Conservation (phyloP, 768 basidiomycete genomes). For the Lentinula aciculospora region DNA sequence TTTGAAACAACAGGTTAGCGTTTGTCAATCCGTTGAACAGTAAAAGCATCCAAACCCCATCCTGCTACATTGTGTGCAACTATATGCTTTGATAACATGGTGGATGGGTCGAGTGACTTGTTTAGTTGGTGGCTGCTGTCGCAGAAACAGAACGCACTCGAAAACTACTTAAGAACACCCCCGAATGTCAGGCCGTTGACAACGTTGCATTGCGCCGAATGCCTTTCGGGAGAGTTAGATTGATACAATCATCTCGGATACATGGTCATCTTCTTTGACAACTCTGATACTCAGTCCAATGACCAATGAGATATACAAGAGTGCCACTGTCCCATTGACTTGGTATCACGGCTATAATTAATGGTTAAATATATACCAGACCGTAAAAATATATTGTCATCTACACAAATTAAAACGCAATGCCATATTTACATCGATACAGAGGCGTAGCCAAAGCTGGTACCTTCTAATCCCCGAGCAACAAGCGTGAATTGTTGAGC, state of each 20-base stretch:
- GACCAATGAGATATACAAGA: not conserved
- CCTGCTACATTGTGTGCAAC: not conserved
- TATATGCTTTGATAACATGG: not conserved
- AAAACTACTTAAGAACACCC: no score
- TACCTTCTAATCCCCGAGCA: constrained; percentile 78
- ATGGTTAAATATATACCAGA: not conserved
- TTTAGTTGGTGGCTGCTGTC: no score
- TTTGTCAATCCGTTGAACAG: not conserved
- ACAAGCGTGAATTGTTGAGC: constrained; percentile 85
- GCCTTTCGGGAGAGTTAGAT: not conserved
- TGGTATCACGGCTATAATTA: not conserved
- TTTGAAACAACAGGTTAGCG: no score
- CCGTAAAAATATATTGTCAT: not conserved
- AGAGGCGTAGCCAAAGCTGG: constrained; percentile 80
- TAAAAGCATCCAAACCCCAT: not conserved
- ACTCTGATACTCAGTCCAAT: not conserved
- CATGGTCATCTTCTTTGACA: not conserved
- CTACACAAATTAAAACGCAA: not conserved
- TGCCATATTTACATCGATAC: constrained; percentile 17
- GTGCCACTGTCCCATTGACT: not conserved
- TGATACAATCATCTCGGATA: not conserved
- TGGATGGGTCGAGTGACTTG: not conserved
- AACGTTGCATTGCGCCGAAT: not conserved
- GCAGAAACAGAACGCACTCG: no score
- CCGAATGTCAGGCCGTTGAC: no score